A percentile compares a stretch with the other conserved stretches of the same genome.
These are phyloP conservation scores for Colletotrichum sublineola DNA, from an alignment of 2,329 filamentous ascomycete genomes.

Conservation along the genomic window DNA sequence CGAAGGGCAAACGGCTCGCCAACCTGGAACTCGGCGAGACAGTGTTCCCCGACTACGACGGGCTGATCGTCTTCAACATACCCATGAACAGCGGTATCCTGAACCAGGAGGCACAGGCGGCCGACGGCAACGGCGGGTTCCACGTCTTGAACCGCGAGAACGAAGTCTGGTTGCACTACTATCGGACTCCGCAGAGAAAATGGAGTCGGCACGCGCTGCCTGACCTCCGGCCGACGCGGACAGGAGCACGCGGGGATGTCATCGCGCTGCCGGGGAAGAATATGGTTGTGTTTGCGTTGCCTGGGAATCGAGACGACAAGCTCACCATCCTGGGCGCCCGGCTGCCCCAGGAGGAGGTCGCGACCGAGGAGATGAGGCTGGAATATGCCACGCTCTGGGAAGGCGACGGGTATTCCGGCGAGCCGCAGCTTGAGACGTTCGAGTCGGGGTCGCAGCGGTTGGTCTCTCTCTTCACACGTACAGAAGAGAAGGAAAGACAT, in stretches of 20 bases:
- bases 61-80: slow-evolving; percentile 37
- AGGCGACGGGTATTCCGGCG: slow-evolving; percentile 34
- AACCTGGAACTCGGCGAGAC: slow-evolving; percentile 37
- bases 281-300: slow-evolving; percentile 33
- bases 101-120: slow-evolving; percentile 40
- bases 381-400: slow-evolving; percentile 31
- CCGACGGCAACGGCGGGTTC: slow-evolving; percentile 31
- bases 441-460: slow-evolving; percentile 23
- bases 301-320: slow-evolving; percentile 32
- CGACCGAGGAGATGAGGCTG: not conserved
- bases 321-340: slow-evolving; percentile 26
- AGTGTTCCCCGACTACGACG: slow-evolving; percentile 33
- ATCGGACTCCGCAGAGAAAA: slow-evolving; percentile 18
- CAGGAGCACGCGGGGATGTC: slow-evolving; percentile 32
- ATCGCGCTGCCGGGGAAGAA: slow-evolving; percentile 19
- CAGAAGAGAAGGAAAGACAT: slow-evolving; percentile 34
- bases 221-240: slow-evolving; percentile 28
- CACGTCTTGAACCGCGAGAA: slow-evolving; percentile 39
- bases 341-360: not conserved
- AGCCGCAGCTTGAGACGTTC: slow-evolving; percentile 36
- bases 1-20: slow-evolving; percentile 26
- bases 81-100: slow-evolving; percentile 35
- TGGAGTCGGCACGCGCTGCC: slow-evolving; percentile 33
- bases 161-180: slow-evolving; percentile 39
- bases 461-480: slow-evolving; percentile 35